phyloP scores from a whole-genome alignment of 805 yeast genomes.

The Saturnispora hagleri region DNA sequence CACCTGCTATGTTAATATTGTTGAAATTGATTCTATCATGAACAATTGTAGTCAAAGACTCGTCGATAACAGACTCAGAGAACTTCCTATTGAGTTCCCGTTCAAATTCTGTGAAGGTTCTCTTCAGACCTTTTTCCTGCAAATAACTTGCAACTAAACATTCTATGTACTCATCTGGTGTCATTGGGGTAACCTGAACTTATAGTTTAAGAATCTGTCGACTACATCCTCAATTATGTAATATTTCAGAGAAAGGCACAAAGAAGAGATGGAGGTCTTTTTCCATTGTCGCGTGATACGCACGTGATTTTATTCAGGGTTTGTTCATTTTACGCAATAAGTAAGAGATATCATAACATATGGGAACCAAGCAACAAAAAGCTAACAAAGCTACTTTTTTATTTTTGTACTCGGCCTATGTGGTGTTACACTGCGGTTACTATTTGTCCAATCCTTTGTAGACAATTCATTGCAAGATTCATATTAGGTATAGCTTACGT shows the following conservation, averaged over 20 bases:
- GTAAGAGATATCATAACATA: no score
- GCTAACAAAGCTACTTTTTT: no score
- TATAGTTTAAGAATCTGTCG: background rate
- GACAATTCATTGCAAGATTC: no score
- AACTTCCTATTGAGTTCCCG: constrained; percentile 32
- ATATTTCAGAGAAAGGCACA: background rate
- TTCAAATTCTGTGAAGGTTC: constrained; percentile 42
- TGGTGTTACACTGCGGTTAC: no score
- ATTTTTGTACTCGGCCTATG: no score
- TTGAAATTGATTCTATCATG: constrained; percentile 26
- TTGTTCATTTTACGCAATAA: background rate
- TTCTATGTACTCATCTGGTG: constrained; percentile 11
- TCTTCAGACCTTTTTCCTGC: constrained; percentile 35
- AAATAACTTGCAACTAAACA: constrained; percentile 51
- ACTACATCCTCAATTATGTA: background rate
- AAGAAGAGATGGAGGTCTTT: no score
- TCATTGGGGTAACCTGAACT: background rate
- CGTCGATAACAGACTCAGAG: constrained; percentile 21
- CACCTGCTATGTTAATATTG: constrained; percentile 9
- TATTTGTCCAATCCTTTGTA: no score
- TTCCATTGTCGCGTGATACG: background rate
- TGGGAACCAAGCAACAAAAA: no score
- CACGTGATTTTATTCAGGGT: background rate
- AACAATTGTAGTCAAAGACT: constrained; percentile 29
- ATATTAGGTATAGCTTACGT: background rate